Conservation (phyloP, 108 stramenopile species). For the Cyclotella atomus region DNA sequence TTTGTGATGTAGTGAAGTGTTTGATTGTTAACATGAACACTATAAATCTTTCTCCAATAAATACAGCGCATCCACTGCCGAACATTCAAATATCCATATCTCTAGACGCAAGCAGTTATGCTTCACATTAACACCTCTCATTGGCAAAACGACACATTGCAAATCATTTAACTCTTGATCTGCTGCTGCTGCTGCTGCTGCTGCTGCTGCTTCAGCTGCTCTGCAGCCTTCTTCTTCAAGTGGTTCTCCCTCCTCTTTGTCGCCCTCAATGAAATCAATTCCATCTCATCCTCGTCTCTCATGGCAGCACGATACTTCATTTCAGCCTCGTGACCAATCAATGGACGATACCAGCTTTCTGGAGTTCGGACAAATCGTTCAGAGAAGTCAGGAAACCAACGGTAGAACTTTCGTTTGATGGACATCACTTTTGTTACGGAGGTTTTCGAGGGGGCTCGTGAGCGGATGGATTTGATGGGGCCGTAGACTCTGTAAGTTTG, state of each 20-base stretch:
- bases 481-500: slow-evolving; percentile 8
- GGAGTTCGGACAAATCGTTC: not conserved
- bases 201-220: no score
- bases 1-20: no score
- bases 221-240: slow-evolving; percentile 2
- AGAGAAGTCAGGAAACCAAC: slow-evolving; percentile 1
- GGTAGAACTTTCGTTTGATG: slow-evolving; percentile 3
- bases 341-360: not conserved
- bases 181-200: no score
- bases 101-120: no score
- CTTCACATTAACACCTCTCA: no score
- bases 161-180: no score
- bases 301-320: not conserved
- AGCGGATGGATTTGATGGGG: not conserved
- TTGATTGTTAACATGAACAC: no score
- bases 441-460: not conserved
- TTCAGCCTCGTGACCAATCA: slow-evolving; percentile 1
- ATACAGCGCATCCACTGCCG: no score
- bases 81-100: no score
- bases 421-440: not conserved
- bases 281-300: not conserved
- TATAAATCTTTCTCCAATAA: no score
- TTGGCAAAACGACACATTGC: no score
- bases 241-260: not conserved
- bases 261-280: not conserved